Evolutionary conservation across 208 protist genomes (phyloP).

Genomic region (Trypanosoma avium): DNA sequence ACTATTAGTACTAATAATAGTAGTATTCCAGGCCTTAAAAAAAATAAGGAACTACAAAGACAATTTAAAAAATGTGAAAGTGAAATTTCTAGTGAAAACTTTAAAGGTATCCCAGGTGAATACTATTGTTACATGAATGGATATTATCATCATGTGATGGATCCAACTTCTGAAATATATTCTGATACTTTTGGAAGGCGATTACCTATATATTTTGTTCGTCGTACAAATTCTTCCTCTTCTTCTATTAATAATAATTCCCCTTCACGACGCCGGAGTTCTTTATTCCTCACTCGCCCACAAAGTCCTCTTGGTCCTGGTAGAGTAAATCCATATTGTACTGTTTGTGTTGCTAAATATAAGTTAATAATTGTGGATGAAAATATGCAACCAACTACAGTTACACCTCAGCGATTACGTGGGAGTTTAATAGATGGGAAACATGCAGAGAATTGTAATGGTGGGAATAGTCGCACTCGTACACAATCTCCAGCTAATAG

Average conservation of each 20-base stretch:
- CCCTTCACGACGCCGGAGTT: background rate
- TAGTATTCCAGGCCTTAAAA: too few species aligned
- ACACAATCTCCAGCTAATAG: too few species aligned
- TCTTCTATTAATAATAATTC: too few species aligned
- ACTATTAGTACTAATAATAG: too few species aligned
- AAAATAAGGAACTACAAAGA: constrained; percentile 2
- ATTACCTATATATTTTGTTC: constrained; percentile 28
- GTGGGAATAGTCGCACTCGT: too few species aligned
- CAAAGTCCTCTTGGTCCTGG: constrained; percentile 56
- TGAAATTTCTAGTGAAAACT: too few species aligned
- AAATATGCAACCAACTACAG: constrained; percentile 46
- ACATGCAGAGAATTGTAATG: too few species aligned
- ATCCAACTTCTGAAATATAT: constrained; percentile 23
- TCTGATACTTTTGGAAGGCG: constrained; percentile 5
- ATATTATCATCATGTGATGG: constrained; percentile 29
- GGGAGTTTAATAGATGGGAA: too few species aligned
- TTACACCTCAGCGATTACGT: constrained; percentile 26
- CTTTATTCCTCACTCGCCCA: constrained; percentile 10
- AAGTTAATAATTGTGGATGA: constrained; percentile 75
- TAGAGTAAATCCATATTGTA: constrained; percentile 86
- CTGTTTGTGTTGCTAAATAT: constrained; percentile 64
- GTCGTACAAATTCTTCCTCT: background rate
- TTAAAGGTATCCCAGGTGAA: constrained; percentile 27
- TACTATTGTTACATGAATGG: constrained; percentile 31
- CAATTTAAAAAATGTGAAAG: background rate